phyloP scores from a whole-genome alignment of 2,329 filamentous ascomycete species.

The Colletotrichum sp. region DNA sequence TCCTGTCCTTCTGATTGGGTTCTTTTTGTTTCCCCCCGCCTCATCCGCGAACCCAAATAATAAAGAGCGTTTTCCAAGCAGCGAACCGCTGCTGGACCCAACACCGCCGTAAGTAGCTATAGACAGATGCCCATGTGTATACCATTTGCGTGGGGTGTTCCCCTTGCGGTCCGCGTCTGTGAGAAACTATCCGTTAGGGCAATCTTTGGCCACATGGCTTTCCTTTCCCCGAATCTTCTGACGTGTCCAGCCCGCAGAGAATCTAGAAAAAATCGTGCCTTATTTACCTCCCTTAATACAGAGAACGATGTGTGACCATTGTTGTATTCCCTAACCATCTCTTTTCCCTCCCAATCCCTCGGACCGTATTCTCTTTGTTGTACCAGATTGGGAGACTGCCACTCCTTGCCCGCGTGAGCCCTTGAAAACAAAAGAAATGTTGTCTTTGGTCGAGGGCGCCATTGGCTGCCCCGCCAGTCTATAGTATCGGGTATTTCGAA shows the following conservation, averaged over 20 bases:
- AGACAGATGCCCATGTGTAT: constrained; percentile 13
- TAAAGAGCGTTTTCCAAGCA: background rate
- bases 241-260: constrained; percentile 21
- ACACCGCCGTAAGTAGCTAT: constrained; percentile 1
- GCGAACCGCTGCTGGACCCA: background rate
- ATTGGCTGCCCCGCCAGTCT: constrained; percentile 16
- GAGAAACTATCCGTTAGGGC: constrained; percentile 15
- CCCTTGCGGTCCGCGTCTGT: constrained; percentile 1
- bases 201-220: constrained; percentile 9
- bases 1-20: background rate
- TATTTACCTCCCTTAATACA: constrained; percentile 1
- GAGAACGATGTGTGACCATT: background rate
- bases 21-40: background rate
- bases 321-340: background rate
- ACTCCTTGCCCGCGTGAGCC: constrained; percentile 17
- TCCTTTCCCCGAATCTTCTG: constrained; percentile 14
- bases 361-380: constrained; percentile 5
- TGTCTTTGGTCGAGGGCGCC: constrained; percentile 10
- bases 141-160: constrained; percentile 3
- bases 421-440: constrained; percentile 18
- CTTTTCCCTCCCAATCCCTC: constrained; percentile 10
- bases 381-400: constrained; percentile 16
- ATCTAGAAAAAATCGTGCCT: constrained; percentile 14
- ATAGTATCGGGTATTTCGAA: constrained; percentile 23
- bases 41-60: background rate